These are phyloP conservation scores for Colletotrichum aenigma DNA, from an alignment of 2,329 filamentous ascomycete genomes.

Conservation along the genomic window DNA sequence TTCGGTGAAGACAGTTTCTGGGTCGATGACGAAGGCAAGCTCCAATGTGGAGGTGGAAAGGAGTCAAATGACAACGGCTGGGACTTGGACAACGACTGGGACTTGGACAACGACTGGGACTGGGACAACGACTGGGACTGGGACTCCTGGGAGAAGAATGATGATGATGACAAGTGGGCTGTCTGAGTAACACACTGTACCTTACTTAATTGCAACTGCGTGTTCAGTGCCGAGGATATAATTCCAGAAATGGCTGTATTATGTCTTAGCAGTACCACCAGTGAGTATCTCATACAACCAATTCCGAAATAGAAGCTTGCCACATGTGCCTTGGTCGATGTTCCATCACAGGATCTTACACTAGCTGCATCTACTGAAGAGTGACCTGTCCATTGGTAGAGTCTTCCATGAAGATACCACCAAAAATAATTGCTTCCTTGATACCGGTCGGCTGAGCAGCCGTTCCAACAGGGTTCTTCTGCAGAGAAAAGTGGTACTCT, in stretches of 20 bases:
- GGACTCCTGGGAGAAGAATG: not conserved
- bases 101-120: too few relatives aligned
- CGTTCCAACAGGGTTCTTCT: constrained; percentile 42
- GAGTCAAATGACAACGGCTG: too few relatives aligned
- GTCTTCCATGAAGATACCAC: constrained; percentile 37
- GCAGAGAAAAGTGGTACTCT: constrained; percentile 48
- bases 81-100: too few relatives aligned
- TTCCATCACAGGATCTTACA: not conserved
- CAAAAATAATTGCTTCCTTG: constrained; percentile 35
- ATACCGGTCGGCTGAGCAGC: constrained; percentile 34
- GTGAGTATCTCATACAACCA: not conserved
- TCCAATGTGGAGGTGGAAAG: not conserved
- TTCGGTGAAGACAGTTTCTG: not conserved
- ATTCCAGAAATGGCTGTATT: not conserved
- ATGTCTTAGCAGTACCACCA: not conserved
- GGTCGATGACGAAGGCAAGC: not conserved
- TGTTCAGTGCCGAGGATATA: not conserved
- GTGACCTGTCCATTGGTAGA: constrained; percentile 19
- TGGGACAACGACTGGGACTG: too few relatives aligned
- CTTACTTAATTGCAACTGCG: not conserved
- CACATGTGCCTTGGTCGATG: not conserved
- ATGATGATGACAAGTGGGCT: not conserved
- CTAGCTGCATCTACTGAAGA: constrained; percentile 6
- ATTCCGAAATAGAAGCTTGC: not conserved
- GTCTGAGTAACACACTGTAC: not conserved